phyloP scores from a whole-genome alignment of 1,284 basidiomycete species.

The Takashimella koratensis region DNA sequence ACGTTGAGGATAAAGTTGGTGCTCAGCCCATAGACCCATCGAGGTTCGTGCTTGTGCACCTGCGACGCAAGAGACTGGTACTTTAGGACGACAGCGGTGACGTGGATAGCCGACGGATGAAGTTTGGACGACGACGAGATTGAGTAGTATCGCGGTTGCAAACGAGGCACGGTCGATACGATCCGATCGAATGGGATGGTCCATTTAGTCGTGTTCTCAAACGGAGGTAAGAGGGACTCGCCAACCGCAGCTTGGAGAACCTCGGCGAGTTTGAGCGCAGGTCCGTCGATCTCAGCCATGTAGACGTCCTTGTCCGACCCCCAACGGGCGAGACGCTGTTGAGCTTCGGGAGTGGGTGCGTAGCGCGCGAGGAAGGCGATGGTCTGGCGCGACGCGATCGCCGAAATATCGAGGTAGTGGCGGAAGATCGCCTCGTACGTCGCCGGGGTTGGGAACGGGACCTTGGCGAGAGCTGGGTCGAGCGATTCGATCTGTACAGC shows the following conservation, averaged over 20 bases:
- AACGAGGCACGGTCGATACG: slow-evolving; percentile 83
- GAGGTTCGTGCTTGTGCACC: slow-evolving; percentile 51
- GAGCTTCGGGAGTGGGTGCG: slow-evolving; percentile 76
- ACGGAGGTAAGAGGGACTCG: slow-evolving; percentile 60
- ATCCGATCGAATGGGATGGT: slow-evolving; percentile 92
- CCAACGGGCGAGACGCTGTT: slow-evolving; percentile 68
- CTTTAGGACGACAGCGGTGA: slow-evolving; percentile 91
- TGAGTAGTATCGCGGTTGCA: slow-evolving; percentile 96
- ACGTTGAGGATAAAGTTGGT: slow-evolving; percentile 91
- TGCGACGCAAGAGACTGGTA: slow-evolving; percentile 65
- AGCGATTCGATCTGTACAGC: slow-evolving; percentile 91
- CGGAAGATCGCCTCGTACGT: slow-evolving; percentile 92
- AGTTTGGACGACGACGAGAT: slow-evolving; percentile 97
- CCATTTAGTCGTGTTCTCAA: slow-evolving; percentile 71
- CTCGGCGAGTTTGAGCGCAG: slow-evolving; percentile 85
- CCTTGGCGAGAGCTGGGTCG: slow-evolving; percentile 95
- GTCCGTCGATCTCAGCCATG: slow-evolving; percentile 66
- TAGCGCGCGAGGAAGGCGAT: slow-evolving; percentile 81
- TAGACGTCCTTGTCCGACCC: slow-evolving; percentile 87
- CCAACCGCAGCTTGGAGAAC: slow-evolving; percentile 81
- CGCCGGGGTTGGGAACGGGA: slow-evolving; percentile 95
- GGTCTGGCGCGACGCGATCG: slow-evolving; percentile 88
- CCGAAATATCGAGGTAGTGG: slow-evolving; percentile 95
- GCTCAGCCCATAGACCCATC: slow-evolving; percentile 75
- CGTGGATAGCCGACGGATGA: slow-evolving; percentile 80